These are phyloP conservation scores for Talaromyces sp. DNA, from an alignment of 2,329 filamentous ascomycete species.

Conservation along the genomic window DNA sequence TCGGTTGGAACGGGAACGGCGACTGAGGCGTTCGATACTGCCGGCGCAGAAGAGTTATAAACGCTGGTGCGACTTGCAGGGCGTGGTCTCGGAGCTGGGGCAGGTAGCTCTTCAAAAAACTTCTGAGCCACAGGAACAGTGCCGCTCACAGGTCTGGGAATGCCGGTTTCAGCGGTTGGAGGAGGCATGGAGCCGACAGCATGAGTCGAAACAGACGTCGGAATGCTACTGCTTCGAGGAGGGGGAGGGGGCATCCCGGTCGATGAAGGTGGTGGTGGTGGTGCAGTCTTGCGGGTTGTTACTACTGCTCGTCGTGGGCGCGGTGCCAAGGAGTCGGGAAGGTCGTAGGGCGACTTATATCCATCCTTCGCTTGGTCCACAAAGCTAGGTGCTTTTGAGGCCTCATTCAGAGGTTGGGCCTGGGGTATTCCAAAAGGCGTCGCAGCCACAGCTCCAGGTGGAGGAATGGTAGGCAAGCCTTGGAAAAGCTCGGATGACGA, in stretches of 20 bases:
- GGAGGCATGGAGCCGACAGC: constrained; percentile 14
- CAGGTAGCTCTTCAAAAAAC: constrained; percentile 73
- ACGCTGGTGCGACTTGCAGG: constrained; percentile 46
- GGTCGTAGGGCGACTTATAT: constrained; percentile 90
- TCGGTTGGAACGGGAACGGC: constrained; percentile 22
- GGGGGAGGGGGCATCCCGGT: constrained; percentile 51
- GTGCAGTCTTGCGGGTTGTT: constrained; percentile 56
- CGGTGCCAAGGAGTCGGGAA: constrained; percentile 75
- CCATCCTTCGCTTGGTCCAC: constrained; percentile 85
- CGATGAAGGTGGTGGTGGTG: constrained; percentile 40
- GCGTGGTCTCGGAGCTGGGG: constrained; percentile 60
- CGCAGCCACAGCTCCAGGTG: constrained; percentile 19
- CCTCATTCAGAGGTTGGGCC: constrained; percentile 15
- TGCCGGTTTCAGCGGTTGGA: constrained; percentile 27
- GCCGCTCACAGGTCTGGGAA: constrained; percentile 20
- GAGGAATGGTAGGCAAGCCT: constrained; percentile 28
- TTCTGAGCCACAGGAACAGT: constrained; percentile 39
- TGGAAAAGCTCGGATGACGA: constrained; percentile 49
- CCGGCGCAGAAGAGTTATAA: constrained; percentile 37
- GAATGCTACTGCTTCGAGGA: constrained; percentile 62
- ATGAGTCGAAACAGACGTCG: constrained; percentile 24
- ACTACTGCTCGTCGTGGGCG: constrained; percentile 59
- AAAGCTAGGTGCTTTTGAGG: constrained; percentile 70
- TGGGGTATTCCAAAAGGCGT: constrained; percentile 7
- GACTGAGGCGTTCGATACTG: constrained; percentile 23